Conservation (phyloP, 148 eudicot genomes). For the Rheum nobile region DNA sequence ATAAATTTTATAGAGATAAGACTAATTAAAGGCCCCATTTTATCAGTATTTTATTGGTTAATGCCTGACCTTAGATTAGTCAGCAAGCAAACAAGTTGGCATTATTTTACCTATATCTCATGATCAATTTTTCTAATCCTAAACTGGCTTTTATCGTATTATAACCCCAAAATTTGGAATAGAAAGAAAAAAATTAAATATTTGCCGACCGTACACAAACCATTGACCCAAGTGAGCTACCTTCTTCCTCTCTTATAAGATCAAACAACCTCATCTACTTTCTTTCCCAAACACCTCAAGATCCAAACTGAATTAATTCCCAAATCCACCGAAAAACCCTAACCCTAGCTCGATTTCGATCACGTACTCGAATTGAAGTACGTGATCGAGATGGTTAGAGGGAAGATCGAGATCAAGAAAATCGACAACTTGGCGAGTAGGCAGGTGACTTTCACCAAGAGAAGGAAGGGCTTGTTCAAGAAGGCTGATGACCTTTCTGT, state of each 20-base stretch:
- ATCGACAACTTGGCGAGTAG: constrained; percentile 47
- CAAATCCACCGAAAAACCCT: constrained; percentile 7
- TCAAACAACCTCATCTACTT: neutral
- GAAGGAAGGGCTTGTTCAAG: constrained; percentile 51
- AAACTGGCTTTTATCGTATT: neutral
- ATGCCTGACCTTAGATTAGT: constrained; percentile 3
- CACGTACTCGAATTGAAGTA: neutral
- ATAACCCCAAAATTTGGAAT: neutral
- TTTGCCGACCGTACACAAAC: neutral
- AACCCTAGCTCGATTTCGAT: neutral
- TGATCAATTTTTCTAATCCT: neutral
- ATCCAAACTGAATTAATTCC: neutral
- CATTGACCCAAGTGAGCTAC: neutral
- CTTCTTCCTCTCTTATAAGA: neutral
- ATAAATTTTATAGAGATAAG: neutral
- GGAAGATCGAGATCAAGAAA: constrained; percentile 40
- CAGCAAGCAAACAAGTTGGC: constrained; percentile 1
- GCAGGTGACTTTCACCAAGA: constrained; percentile 54
- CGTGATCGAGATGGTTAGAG: constrained; percentile 38
- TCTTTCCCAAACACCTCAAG: neutral
- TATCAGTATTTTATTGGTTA: too few species aligned
- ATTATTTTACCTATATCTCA: neutral
- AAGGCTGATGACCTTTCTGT: constrained; percentile 49
- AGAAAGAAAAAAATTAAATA: neutral
- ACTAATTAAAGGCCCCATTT: neutral